Evolutionary conservation across 1,284 basidiomycete species (phyloP).

Genomic region (Gomphus bonarii): DNA sequence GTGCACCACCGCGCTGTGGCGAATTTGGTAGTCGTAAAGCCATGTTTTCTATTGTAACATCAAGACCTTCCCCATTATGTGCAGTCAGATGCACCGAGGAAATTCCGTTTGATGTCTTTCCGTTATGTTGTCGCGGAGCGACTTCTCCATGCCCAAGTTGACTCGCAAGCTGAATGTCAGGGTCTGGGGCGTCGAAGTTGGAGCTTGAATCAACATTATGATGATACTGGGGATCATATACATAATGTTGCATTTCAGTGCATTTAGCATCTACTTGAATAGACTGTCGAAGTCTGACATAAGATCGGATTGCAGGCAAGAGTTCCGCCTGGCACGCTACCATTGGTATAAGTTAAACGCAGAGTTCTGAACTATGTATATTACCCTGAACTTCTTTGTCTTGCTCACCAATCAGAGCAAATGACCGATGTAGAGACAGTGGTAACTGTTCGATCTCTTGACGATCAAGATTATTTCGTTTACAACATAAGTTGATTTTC

Average conservation of each 20-base stretch:
- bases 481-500: slow-evolving; percentile 2
- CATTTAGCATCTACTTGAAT: background rate
- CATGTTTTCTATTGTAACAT: background rate
- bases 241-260: background rate
- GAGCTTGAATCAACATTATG: background rate
- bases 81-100: background rate
- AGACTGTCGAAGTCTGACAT: slow-evolving; percentile 29
- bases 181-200: background rate
- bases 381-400: slow-evolving; percentile 65
- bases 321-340: slow-evolving; percentile 32
- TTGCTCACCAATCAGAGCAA: slow-evolving; percentile 70
- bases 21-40: background rate
- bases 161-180: background rate
- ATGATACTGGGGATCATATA: background rate
- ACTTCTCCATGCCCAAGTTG: background rate
- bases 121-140: background rate
- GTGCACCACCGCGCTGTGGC: background rate
- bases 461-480: background rate
- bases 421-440: slow-evolving; percentile 72
- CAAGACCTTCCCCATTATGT: background rate
- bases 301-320: slow-evolving; percentile 31
- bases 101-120: background rate
- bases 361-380: slow-evolving; percentile 16
- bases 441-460: slow-evolving; percentile 81
- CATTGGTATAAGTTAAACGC: background rate